Percentiles rank a stretch among this genome's conserved stretches.
These are phyloP conservation scores for Plasmodium gaboni DNA, from an alignment of 169 alveolate genomes.

Conservation along the genomic window DNA sequence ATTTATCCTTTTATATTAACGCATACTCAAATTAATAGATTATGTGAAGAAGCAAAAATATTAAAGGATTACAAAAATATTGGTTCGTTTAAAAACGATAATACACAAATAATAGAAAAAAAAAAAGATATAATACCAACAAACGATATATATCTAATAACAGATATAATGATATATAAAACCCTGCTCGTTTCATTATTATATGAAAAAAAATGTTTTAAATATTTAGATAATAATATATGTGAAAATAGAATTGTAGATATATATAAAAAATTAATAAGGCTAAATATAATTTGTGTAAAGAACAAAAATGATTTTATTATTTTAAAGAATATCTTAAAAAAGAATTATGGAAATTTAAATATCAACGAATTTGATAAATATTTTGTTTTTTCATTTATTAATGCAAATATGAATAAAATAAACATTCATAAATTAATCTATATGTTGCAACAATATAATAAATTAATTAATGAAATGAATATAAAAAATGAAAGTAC, in stretches of 20 bases:
- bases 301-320: slow-evolving; percentile 23
- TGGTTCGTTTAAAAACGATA: not conserved
- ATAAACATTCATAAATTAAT: slow-evolving; percentile 73
- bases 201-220: slow-evolving; percentile 61
- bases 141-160: not conserved
- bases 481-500: slow-evolving; percentile 21
- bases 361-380: slow-evolving; percentile 21
- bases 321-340: slow-evolving; percentile 42
- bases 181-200: slow-evolving; percentile 38
- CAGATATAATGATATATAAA: slow-evolving; percentile 26
- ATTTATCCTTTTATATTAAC: not conserved
- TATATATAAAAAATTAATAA: slow-evolving; percentile 62
- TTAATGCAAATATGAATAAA: slow-evolving; percentile 53
- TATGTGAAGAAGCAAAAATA: not conserved
- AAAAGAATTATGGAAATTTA: slow-evolving; percentile 29
- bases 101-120: not conserved
- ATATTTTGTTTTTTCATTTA: slow-evolving; percentile 69
- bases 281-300: slow-evolving; percentile 41
- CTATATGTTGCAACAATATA: slow-evolving; percentile 43
- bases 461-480: slow-evolving; percentile 15
- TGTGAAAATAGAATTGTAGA: slow-evolving; percentile 12
- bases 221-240: slow-evolving; percentile 2
- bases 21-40: not conserved
- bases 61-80: not conserved
- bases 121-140: not conserved